Percentiles rank a stretch among this genome's conserved stretches.
Evolutionary conservation across 306 rosid genomes (phyloP).

Genomic region (Astragalus glycyphyllos): DNA sequence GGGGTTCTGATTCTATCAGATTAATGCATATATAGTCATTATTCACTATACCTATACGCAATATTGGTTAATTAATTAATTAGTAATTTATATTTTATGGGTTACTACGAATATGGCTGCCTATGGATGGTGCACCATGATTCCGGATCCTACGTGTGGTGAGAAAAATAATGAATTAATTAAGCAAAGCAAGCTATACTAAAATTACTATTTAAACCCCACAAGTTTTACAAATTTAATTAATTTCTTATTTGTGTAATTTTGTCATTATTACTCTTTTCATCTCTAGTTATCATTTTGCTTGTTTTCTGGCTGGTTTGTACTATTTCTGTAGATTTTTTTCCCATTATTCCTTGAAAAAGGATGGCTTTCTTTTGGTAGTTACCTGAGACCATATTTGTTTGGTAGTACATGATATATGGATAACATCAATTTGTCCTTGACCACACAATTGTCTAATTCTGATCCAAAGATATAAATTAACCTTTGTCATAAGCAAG

Average conservation of each 20-base stretch:
- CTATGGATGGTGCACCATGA: constrained; percentile 46
- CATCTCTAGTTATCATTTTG: constrained; percentile 26
- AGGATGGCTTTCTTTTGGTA: constrained; percentile 37
- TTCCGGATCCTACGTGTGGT: constrained; percentile 70
- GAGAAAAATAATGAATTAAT: constrained; percentile 25
- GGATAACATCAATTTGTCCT: constrained; percentile 48
- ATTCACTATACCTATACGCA: constrained; percentile 40
- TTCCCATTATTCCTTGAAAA: background rate
- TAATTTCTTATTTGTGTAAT: constrained; percentile 24
- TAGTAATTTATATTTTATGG: constrained; percentile 36
- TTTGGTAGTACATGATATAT: constrained; percentile 50
- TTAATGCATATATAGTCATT: constrained; percentile 17
- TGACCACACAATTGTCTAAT: constrained; percentile 47
- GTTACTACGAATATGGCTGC: constrained; percentile 39
- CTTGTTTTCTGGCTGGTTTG: constrained; percentile 39
- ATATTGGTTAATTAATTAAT: constrained; percentile 43
- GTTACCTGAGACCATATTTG: constrained; percentile 52
- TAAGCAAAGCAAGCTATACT: constrained; percentile 31
- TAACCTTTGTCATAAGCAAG: constrained; percentile 38
- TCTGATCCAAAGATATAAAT: constrained; percentile 32
- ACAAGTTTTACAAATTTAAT: constrained; percentile 2
- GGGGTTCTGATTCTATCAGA: constrained; percentile 45
- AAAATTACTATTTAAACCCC: constrained; percentile 47
- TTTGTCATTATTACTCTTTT: constrained; percentile 36
- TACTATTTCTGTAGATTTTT: background rate